Evolutionary conservation across 2,329 filamentous ascomycete genomes (phyloP), one percentile per base, ranked within the genome.

Genomic region (Calonectria multiphialidica): DNA sequence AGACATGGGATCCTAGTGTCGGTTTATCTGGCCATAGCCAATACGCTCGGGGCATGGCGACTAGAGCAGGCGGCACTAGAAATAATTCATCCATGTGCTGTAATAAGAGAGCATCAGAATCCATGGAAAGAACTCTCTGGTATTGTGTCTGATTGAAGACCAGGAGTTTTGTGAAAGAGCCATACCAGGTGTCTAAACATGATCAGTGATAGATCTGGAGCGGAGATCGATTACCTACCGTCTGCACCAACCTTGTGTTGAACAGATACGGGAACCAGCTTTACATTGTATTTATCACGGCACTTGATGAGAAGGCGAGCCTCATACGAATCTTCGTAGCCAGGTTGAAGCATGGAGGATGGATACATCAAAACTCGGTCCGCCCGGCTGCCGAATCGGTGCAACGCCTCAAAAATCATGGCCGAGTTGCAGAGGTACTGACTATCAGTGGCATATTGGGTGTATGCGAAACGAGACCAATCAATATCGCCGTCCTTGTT

Each of bases 1-100:
- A 86, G 21, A 93, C 79, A 5, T 90, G 86, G 0, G 90, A 90
- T 0, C 91, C 90, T 13, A 94, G 85, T 2, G 87, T 86, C 73
- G 86, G 86, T 10, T 84, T 85, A 0, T 87, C 84, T 0, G 89
- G 89, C 6, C 89, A 85, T 1, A 91, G 84, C 93, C 93, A 95
- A 81, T 95, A 94, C 10, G 93, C 93, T 37, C 91, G 89, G 1
- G 93, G 92, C 88, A 94, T 92, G 3, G 92, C 92, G 5, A 93
- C 87, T 1, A 88, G 85, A 1, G 88, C 87, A 1, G 84, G 80
- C 0, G 93, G 93, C 1, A 93, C 85, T 33, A 93, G 87, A 82
- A 95, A 95, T 0, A 95, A 86, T 67, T 94, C 92, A 76, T 95
- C 93, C 86, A 95, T 89, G 25, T 86, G 83, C 71, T 91, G 86